Conservation (phyloP, 2,329 filamentous ascomycete genomes). For the Trichoderma gracile region DNA sequence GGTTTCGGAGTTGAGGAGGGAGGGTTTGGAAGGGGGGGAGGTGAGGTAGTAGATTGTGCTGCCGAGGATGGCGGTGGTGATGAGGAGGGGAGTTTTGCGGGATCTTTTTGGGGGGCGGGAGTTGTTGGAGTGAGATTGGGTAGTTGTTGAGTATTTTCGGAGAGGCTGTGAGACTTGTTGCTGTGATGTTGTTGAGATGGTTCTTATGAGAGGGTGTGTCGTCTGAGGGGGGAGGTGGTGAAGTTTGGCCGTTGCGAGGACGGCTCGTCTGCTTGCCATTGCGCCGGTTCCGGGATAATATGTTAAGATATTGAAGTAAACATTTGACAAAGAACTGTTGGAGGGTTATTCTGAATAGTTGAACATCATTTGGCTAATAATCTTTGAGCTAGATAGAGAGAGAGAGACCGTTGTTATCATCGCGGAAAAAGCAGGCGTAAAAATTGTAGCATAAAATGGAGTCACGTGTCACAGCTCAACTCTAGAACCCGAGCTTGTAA, state of each 20-base stretch:
- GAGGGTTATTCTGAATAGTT: neutral
- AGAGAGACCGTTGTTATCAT: too few species aligned
- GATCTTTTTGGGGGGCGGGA: conserved; percentile 26
- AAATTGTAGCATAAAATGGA: neutral
- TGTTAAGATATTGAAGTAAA: neutral
- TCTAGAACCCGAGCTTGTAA: neutral
- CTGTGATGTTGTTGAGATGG: neutral
- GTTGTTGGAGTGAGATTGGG: neutral
- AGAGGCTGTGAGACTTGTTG: neutral
- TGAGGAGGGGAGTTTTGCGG: conserved; percentile 30
- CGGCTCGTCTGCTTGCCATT: conserved; percentile 2
- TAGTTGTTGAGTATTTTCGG: conserved; percentile 13
- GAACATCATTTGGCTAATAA: neutral
- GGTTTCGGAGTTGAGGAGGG: conserved; percentile 55
- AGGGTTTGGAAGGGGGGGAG: conserved; percentile 30
- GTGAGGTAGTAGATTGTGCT: conserved; percentile 34
- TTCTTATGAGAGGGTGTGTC: neutral
- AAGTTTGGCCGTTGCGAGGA: neutral
- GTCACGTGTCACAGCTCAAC: conserved; percentile 23
- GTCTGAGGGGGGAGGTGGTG: neutral
- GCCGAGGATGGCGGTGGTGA: conserved; percentile 31
- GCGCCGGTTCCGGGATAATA: neutral
- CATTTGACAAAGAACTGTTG: neutral
- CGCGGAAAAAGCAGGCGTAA: neutral
- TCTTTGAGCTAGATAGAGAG: neutral